A percentile compares a stretch with the other conserved stretches of the same genome.
These are phyloP conservation scores for Colletotrichum scovillei DNA, from an alignment of 2,329 filamentous ascomycete species.

Conservation along the genomic window DNA sequence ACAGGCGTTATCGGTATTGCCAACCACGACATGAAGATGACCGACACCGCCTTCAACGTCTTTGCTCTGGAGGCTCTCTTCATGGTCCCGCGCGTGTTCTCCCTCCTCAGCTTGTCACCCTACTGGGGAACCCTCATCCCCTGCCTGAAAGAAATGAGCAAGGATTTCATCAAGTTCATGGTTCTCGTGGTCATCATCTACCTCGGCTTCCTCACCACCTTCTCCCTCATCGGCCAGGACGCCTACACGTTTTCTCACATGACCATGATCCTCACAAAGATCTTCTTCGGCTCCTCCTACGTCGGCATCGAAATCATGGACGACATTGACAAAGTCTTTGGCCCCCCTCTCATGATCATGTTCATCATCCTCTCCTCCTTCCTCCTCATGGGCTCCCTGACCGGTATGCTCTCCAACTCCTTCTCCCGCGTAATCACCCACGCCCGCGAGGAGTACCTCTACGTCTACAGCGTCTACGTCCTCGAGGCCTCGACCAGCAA, in stretches of 20 bases:
- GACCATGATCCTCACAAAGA: slow-evolving; percentile 82
- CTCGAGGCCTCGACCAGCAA: slow-evolving; percentile 76
- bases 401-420: slow-evolving; percentile 82
- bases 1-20: slow-evolving; percentile 75
- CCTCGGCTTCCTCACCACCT: slow-evolving; percentile 89
- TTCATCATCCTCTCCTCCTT: slow-evolving; percentile 85
- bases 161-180: slow-evolving; percentile 89
- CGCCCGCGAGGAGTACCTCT: slow-evolving; percentile 81
- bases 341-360: slow-evolving; percentile 73
- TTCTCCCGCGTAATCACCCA: slow-evolving; percentile 74
- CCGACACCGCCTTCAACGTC: slow-evolving; percentile 88
- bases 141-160: slow-evolving; percentile 93
- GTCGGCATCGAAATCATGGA: slow-evolving; percentile 78
- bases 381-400: slow-evolving; percentile 81
- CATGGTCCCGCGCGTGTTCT: slow-evolving; percentile 89
- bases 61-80: slow-evolving; percentile 89
- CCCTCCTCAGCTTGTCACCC: slow-evolving; percentile 85
- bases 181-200: slow-evolving; percentile 86
- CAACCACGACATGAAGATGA: slow-evolving; percentile 69
- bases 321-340: slow-evolving; percentile 68
- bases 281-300: slow-evolving; percentile 82
- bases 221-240: slow-evolving; percentile 80
- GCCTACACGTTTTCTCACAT: slow-evolving; percentile 73
- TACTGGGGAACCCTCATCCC: slow-evolving; percentile 93
- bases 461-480: slow-evolving; percentile 76